These are phyloP conservation scores for Coniella vitis DNA, from an alignment of 2,329 filamentous ascomycete genomes.

Conservation along the genomic window DNA sequence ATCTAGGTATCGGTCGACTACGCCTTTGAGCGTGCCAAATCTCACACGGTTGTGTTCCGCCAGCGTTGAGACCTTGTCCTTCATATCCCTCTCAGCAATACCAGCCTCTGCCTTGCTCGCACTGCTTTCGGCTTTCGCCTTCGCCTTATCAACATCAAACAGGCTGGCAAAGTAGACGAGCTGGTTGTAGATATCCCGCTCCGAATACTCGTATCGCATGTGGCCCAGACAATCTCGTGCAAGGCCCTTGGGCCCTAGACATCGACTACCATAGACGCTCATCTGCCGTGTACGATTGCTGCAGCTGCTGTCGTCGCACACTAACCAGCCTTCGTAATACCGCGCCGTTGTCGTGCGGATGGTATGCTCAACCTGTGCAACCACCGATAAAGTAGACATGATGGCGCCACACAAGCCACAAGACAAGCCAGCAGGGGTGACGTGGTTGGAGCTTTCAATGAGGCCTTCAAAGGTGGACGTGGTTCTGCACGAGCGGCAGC, in stretches of 20 bases:
- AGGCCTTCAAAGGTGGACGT: constrained; percentile 73
- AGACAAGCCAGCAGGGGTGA: constrained; percentile 67
- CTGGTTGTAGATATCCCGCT: constrained; percentile 93
- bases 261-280: constrained; percentile 85
- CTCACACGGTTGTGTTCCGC: constrained; percentile 76
- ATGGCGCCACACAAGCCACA: constrained; percentile 63
- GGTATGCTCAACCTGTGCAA: constrained; percentile 81
- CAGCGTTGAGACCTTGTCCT: constrained; percentile 61
- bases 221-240: constrained; percentile 77
- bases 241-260: constrained; percentile 78
- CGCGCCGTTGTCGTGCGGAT: constrained; percentile 69
- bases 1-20: constrained; percentile 77
- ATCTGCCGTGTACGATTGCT: constrained; percentile 84
- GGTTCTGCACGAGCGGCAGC: constrained; percentile 74
- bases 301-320: constrained; percentile 85
- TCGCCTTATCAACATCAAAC: constrained; percentile 85
- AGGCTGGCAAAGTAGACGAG: constrained; percentile 77
- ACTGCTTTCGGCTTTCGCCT: constrained; percentile 40
- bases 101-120: constrained; percentile 21
- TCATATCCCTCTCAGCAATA: constrained; percentile 39
- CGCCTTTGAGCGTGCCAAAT: constrained; percentile 68
- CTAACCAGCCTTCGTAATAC: constrained; percentile 90
- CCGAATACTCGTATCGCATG: constrained; percentile 82
- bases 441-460: constrained; percentile 44
- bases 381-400: constrained; percentile 65